Evolutionary conservation across 2,329 filamentous ascomycete species (phyloP), one percentile per base, ranked within the genome.

Genomic region (Meredithiella fracta): DNA sequence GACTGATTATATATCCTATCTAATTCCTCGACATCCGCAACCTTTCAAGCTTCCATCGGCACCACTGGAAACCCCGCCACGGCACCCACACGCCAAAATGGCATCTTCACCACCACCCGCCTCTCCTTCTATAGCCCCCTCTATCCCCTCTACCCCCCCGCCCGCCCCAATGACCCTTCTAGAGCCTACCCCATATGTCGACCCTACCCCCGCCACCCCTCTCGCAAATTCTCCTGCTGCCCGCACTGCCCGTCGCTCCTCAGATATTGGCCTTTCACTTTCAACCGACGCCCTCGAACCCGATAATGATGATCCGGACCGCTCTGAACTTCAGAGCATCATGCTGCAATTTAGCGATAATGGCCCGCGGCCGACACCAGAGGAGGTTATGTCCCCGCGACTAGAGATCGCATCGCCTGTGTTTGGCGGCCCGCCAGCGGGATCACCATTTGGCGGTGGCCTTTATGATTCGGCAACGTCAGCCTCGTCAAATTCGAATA

Each of bases 261-360:
- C 77, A 29, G 74, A 78, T 62, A 71, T 70, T 29, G 75, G 69
- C 5, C 29, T 52, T 15, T 9, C 20, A 9, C 17, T 49, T 2
- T 3, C 20, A 25, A 23, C 23, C 5, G 79, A 83, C 53, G 80
- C 82, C 63, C 79, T 80, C 63, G 76, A 80, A 56, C 62, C 69
- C 69, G 80, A 82, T 63, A 80, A 81, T 63, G 76, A 80, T 55
- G 82, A 89, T 51, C 78, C 78, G 53, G 87, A 86, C 1, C 79
- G 80, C 58, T 83, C 84, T 4, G 92, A 98, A 70, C 96, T 98
- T 59, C 87, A 96, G 69, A 94, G 79, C 65, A 97, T 98, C 66
- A 97, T 98, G 87, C 87, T 88, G 60, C 92, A 97, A 68, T 97
- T 97, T 63, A 83, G 85, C 62, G 82, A 86, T 64, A 80, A 80